Percentiles rank a stretch among this genome's conserved stretches.
Conservation (phyloP, 192 early-diverging fungal species). For the Jimgerdemannia lactiflua region DNA sequence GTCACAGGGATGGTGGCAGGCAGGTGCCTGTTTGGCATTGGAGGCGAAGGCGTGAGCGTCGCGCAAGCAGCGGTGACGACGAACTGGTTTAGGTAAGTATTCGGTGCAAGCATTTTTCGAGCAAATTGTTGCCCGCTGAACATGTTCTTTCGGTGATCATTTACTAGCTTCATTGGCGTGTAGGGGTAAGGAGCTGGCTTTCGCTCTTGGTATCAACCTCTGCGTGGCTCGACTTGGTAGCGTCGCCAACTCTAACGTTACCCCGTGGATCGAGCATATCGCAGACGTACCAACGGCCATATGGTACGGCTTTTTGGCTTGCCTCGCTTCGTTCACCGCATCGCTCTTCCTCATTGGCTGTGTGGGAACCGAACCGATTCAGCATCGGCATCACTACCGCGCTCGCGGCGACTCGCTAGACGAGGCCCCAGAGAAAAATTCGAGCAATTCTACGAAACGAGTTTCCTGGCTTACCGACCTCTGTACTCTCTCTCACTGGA, state of each 20-base stretch:
- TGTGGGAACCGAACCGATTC: too few species aligned
- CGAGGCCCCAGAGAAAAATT: constrained; percentile 1
- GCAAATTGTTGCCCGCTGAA: too few species aligned
- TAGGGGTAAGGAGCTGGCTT: constrained; percentile 51
- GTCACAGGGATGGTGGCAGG: constrained; percentile 51
- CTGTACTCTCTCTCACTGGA: background rate
- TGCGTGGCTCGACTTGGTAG: constrained; percentile 52
- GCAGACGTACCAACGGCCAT: constrained; percentile 33
- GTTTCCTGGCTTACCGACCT: constrained; percentile 1
- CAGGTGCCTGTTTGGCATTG: constrained; percentile 61
- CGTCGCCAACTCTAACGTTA: constrained; percentile 56
- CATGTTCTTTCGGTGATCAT: too few species aligned
- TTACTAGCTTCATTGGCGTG: too few species aligned
- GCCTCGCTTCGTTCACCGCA: constrained; percentile 35
- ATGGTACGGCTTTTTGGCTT: constrained; percentile 52
- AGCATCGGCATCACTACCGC: too few species aligned
- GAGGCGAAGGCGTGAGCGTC: constrained; percentile 61
- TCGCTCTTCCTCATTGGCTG: constrained; percentile 26
- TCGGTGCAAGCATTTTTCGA: too few species aligned
- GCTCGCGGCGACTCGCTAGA: constrained; percentile 20
- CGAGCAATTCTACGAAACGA: too few species aligned
- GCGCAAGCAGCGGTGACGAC: constrained; percentile 55
- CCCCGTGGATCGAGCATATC: constrained; percentile 44
- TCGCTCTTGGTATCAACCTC: constrained; percentile 57
- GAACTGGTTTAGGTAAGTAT: constrained; percentile 43